phyloP scores from a whole-genome alignment of 352 stramenopile genomes.

The Halophytophthora polymorphica region DNA sequence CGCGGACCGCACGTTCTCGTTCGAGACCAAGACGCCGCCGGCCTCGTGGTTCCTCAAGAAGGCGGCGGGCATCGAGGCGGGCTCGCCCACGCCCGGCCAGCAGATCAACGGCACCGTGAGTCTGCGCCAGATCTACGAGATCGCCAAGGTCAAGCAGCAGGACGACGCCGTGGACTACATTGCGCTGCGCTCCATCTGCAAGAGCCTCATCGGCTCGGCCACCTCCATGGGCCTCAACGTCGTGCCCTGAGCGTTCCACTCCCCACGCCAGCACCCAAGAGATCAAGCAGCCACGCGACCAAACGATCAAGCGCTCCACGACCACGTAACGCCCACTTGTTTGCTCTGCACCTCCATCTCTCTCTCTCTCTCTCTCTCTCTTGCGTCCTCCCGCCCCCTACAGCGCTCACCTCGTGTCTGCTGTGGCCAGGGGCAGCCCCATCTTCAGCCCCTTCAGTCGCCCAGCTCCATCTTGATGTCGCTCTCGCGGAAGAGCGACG shows the following conservation, averaged over 20 bases:
- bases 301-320: too few species aligned
- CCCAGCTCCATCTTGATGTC: conserved; percentile 84
- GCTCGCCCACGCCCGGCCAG: conserved; percentile 73
- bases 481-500: conserved; percentile 78
- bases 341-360: neutral
- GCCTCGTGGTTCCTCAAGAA: conserved; percentile 94
- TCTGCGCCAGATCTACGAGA: conserved; percentile 97
- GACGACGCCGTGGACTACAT: conserved; percentile 94
- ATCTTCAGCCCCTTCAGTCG: conserved; percentile 25
- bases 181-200: conserved; percentile 89
- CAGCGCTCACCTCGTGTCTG: too few species aligned
- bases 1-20: conserved; percentile 95
- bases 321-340: conserved; percentile 1
- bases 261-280: too few species aligned
- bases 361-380: neutral
- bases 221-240: conserved; percentile 92
- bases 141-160: conserved; percentile 96
- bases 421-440: too few species aligned
- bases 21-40: conserved; percentile 94
- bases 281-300: too few species aligned
- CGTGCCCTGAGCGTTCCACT: conserved; percentile 35
- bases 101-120: conserved; percentile 82
- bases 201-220: conserved; percentile 91
- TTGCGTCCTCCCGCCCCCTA: too few species aligned
- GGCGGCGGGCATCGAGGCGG: conserved; percentile 82